phyloP scores from a whole-genome alignment of 2,329 filamentous ascomycete species.

The Helotiales sp. region DNA sequence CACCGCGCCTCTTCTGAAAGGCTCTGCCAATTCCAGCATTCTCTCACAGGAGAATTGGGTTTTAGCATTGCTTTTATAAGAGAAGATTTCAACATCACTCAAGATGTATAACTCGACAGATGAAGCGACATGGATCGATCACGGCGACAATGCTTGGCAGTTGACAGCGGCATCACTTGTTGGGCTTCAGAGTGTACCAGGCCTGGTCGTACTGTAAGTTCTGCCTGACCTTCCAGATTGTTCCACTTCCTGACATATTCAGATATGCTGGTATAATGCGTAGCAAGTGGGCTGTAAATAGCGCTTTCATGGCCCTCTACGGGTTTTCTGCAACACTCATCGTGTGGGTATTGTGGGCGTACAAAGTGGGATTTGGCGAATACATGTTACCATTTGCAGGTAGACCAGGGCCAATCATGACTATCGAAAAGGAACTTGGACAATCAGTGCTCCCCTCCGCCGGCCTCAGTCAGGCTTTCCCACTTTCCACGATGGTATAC shows the following conservation, averaged over 20 bases:
- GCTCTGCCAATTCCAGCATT: background rate
- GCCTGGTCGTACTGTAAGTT: slow-evolving; percentile 44
- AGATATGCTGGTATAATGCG: slow-evolving; percentile 48
- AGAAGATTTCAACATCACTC: background rate
- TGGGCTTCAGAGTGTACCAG: slow-evolving; percentile 49
- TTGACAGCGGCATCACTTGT: slow-evolving; percentile 50
- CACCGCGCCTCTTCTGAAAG: background rate
- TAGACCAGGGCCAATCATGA: slow-evolving; percentile 45
- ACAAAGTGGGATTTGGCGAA: slow-evolving; percentile 48
- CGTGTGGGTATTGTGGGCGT: slow-evolving; percentile 50
- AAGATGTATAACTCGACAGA: background rate
- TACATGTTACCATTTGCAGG: slow-evolving; percentile 52
- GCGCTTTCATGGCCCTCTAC: slow-evolving; percentile 52
- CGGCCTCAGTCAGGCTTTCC: slow-evolving; percentile 42
- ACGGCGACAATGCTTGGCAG: slow-evolving; percentile 53
- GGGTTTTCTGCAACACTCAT: slow-evolving; percentile 49
- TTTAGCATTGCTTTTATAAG: background rate
- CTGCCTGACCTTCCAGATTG: background rate
- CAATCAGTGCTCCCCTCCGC: slow-evolving; percentile 45
- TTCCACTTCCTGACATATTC: background rate
- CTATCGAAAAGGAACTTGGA: slow-evolving; percentile 43
- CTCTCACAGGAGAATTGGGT: background rate
- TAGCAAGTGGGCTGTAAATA: slow-evolving; percentile 50
- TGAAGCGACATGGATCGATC: slow-evolving; percentile 37
- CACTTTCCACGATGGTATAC: slow-evolving; percentile 50